Conservation (phyloP, 2,329 filamentous ascomycete species). For the Aspergillus aculeatus region DNA sequence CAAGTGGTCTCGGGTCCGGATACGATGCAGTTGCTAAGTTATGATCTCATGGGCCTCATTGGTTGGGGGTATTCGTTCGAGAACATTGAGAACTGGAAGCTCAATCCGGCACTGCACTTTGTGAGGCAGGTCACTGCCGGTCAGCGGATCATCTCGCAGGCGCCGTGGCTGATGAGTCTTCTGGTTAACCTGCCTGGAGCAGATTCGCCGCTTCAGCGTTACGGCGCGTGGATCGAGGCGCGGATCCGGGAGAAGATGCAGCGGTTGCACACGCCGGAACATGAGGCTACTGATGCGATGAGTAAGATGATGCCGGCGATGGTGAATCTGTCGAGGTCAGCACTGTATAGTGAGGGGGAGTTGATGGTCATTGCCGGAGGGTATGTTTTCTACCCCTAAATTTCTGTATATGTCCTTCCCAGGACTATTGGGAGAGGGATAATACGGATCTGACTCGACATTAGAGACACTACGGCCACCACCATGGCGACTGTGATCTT, state of each 20-base stretch:
- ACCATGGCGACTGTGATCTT: background rate
- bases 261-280: background rate
- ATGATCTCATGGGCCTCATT: background rate
- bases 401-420: background rate
- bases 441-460: background rate
- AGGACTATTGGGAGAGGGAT: too few species aligned
- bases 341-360: constrained; percentile 3
- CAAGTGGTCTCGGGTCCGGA: background rate
- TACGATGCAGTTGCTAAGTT: background rate
- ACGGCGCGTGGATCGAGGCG: background rate
- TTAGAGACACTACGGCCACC: background rate
- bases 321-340: background rate
- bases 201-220: background rate
- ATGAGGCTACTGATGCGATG: background rate
- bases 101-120: background rate
- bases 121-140: background rate
- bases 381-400: background rate
- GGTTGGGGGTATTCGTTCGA: constrained; percentile 1
- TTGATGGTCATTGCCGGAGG: background rate
- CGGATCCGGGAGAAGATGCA: background rate
- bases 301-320: background rate
- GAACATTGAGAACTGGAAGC: background rate
- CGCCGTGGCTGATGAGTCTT: background rate
- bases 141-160: background rate
- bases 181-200: background rate